Evolutionary conservation across 1,284 basidiomycete species (phyloP), one percentile per base, ranked within the genome.

Genomic region (Sporisorium scitamineum): DNA sequence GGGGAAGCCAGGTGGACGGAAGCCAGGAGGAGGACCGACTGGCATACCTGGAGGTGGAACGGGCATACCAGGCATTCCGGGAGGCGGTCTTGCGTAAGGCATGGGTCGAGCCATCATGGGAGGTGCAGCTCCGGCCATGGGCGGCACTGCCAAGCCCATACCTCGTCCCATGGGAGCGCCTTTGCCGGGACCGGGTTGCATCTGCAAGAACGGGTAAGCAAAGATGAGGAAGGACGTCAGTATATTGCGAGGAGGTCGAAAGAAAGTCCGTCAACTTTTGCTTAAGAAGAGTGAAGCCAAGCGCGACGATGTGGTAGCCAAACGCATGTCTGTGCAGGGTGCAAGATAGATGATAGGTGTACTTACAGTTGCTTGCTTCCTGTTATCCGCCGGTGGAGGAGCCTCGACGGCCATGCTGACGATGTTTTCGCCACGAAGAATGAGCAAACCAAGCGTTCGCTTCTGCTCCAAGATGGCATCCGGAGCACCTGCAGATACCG

Each of bases 81-180:
- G 71, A 80, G 63, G 61, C 53, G 90, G 91, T 86, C 94, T 58
- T 20, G 71, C 73, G 71, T 71, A 79, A 2, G 70, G 57, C 70
- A 77, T 61, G 54, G 60, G 62, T 22, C 66, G 59, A 31, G 70
- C 78, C 45, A 77, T 62, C 73, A 76, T 63, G 61, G 57, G 86
- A 93, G 93, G 91, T 31, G 82, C 65, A 16, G 61, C 67, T 32
- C 71, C 81, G 11, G 64, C 72, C 54, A 71, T 63, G 26, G 94
- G 93, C 74, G 94, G 94, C 89, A 95, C 91, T 6, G 70, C 74
- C 89, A 95, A 92, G 64, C 95, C 95, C 90, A 98, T 97, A 56
- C 97, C 96, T 82, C 96, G 92, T 75, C 97, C 96, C 64, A 96
- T 95, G 82, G 95, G 94, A 88, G 94, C 92, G 80, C 95, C 97